Base-by-base conservation (phyloP, 2,329 filamentous ascomycete species). In the Talaromyces sp. region DNA sequence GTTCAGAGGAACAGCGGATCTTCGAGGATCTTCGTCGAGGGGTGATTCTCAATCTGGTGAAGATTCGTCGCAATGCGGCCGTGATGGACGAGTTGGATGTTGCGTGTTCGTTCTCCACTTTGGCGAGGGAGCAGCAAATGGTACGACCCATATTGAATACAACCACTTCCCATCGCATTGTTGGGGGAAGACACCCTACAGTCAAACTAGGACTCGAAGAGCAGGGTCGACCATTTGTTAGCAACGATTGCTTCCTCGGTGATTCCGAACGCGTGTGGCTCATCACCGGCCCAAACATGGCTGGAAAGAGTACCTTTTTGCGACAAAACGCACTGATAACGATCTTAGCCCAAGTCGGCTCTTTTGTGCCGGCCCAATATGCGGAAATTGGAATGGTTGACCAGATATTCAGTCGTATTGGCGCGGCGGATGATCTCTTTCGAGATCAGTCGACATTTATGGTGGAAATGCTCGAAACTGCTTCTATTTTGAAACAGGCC, bases 391-490 rank as follows among this genome's bases (percentile, higher is more conserved):
- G 93, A 1, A 81, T 99, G 50, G 92, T 97, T n/a, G 94, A 99
- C 76, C 91, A 93, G 68, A 88, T 99, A 58, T 97, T 96, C 79
- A 94, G 89, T 70, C 90, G 94, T 71, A 89, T 95, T 24, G 94
- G 94, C 1, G 95, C 92, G 0, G 94, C 93, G 1, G 95, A 99
- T 74, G 93, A 96, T 72, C 81, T 99, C n/a, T 97, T 90, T 77
- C 85, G 87, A 56, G 90, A 96, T 77, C 92, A 97, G 74, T 96
- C 91, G 57, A 99, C 95, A 0, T 99, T 99, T 75, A 97, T 99
- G 94, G 91, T 97, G 1, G 94, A 99, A 77, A 99, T 99, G 94
- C 83, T 97, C 2, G 94, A 99, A 76, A 96, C 94, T 21, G 92
- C 93, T 1, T 83, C 89, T 27, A 99, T 99, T 57, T 82, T 99